phyloP scores from a whole-genome alignment of 2,329 filamentous ascomycete genomes.

The Lachnellula hyalina region DNA sequence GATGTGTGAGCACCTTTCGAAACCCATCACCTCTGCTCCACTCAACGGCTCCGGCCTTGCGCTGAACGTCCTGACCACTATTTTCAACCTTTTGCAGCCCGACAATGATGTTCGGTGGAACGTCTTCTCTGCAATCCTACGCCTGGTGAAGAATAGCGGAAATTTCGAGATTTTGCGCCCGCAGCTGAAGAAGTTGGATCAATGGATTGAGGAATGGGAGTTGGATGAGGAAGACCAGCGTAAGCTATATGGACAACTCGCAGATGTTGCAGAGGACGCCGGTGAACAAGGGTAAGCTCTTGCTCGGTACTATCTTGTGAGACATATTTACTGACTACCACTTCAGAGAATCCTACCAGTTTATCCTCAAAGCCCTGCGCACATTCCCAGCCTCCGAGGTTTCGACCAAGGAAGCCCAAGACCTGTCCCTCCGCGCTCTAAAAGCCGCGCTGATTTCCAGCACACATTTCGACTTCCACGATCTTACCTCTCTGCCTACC shows the following conservation, averaged over 20 bases:
- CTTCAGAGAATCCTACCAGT: slow-evolving; percentile 56
- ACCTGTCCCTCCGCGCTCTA: slow-evolving; percentile 60
- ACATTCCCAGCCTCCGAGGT: slow-evolving; percentile 54
- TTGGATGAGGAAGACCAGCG: slow-evolving; percentile 76
- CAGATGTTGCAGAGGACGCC: slow-evolving; percentile 72
- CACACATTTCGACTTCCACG: slow-evolving; percentile 67
- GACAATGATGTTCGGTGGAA: slow-evolving; percentile 79
- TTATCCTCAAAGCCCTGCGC: slow-evolving; percentile 56
- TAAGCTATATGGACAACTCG: slow-evolving; percentile 77
- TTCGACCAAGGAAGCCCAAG: slow-evolving; percentile 54
- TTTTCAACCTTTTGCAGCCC: slow-evolving; percentile 87
- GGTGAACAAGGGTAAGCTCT: slow-evolving; percentile 67
- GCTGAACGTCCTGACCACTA: slow-evolving; percentile 83
- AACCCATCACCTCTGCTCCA: slow-evolving; percentile 80
- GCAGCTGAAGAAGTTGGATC: slow-evolving; percentile 76
- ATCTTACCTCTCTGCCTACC: slow-evolving; percentile 64
- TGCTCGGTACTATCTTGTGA: neutral
- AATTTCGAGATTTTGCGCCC: slow-evolving; percentile 80
- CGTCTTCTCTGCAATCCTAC: slow-evolving; percentile 83
- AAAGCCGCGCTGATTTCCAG: slow-evolving; percentile 62
- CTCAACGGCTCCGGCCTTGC: slow-evolving; percentile 80
- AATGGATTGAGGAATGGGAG: slow-evolving; percentile 80
- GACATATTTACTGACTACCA: slow-evolving; percentile 7
- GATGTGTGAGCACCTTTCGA: slow-evolving; percentile 84
- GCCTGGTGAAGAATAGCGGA: slow-evolving; percentile 68